Base-by-base conservation (phyloP, 2,329 filamentous ascomycete genomes). In the Coniosporium tulheliwenetii region DNA sequence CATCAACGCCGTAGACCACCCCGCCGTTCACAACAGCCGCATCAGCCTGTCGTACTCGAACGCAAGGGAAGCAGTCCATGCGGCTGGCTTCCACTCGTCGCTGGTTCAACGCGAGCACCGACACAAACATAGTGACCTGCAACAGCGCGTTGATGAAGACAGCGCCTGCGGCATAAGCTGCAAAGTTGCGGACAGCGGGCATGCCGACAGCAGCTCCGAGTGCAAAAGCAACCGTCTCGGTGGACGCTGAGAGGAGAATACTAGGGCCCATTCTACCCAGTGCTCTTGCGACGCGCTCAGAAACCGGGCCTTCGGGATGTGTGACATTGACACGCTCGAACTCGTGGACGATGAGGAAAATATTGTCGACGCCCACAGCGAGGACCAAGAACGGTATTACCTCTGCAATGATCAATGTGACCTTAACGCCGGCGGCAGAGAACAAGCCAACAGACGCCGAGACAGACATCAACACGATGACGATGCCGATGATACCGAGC, bases 391-490 rank as follows among this genome's bases (percentile, higher is more conserved):
- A 98, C 0, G 91, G 91, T 48, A 98, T 98, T 45, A 98, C 91
- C 56, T 98, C 91, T 4, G 93, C 89, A 45, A 98, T 98, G 53
- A 98, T 98, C 48, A 98, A 68, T 0, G 91, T 98, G 10, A 89
- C 91, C 62, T 93, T 95, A 53, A 98, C 75, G 1, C 87, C 87
- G 32, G 78, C 74, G 57, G 85, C 91, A 1, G 91, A 94, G 55
- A 96, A 98, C 35, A 98, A 67, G 0, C 91, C 91, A 40, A 98
- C 89, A 0, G 89, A 95, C 1, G 91, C 85, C 12, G 83, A 85
- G 38, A 98, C 94, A 1, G 89, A 96, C 86, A 98, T 93, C 47
- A 98, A 65, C 5, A 98, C 91, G 48, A 98, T 98, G 41, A 93
- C 46, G 44, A 98, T 98, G 26, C 91, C 93, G 8, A 85, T 81